These are phyloP conservation scores for Nemania serpens DNA, from an alignment of 2,329 filamentous ascomycete genomes.

Conservation along the genomic window DNA sequence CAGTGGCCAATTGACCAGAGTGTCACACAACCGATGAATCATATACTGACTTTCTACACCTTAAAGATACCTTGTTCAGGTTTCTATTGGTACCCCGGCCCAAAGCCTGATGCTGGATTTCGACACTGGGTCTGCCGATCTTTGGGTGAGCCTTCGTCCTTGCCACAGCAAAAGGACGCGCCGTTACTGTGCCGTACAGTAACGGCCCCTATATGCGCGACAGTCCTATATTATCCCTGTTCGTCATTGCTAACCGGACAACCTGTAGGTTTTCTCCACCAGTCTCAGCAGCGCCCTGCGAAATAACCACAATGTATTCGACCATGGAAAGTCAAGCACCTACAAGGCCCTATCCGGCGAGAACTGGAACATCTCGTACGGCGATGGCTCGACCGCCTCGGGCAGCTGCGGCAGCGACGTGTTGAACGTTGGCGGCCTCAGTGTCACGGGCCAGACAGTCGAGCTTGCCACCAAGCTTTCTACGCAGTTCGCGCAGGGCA, in stretches of 20 bases:
- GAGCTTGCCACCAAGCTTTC: conserved; percentile 67
- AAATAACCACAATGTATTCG: conserved; percentile 59
- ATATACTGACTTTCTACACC: conserved; percentile 44
- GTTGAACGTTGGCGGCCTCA: conserved; percentile 64
- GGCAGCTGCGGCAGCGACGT: conserved; percentile 69
- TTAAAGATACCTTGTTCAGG: conserved; percentile 65
- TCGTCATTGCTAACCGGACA: background rate
- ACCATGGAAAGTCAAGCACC: conserved; percentile 64
- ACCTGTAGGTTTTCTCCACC: conserved; percentile 58
- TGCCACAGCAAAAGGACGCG: too few relatives aligned
- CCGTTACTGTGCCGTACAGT: background rate
- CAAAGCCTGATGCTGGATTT: conserved; percentile 69
- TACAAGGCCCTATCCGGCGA: conserved; percentile 56
- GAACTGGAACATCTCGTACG: conserved; percentile 70
- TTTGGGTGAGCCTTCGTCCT: conserved; percentile 64
- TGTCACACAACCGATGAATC: too few relatives aligned
- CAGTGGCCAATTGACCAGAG: too few relatives aligned
- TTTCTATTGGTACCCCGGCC: conserved; percentile 66
- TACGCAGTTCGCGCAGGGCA: conserved; percentile 57
- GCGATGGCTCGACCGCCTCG: conserved; percentile 67
- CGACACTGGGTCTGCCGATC: conserved; percentile 72
- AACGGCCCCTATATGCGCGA: too few relatives aligned
- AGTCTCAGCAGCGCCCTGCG: conserved; percentile 47
- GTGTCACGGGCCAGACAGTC: conserved; percentile 64
- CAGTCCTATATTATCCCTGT: too few relatives aligned